Conservation (phyloP, 805 yeast species). For the Barnettozyma salicaria region DNA sequence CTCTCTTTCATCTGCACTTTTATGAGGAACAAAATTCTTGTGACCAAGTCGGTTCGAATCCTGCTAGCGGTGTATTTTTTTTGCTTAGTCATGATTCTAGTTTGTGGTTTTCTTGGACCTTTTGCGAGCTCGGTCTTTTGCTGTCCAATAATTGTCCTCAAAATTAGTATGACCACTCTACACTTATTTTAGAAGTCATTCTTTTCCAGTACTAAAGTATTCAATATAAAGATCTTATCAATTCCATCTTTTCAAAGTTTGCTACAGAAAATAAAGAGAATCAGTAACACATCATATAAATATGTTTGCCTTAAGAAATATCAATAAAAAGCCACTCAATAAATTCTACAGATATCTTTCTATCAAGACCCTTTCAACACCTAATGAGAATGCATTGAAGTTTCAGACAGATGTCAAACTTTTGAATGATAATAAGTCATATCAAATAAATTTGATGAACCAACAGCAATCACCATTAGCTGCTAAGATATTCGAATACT, state of each 20-base stretch:
- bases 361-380: constrained; percentile 52
- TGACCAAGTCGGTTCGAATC: too few relatives aligned
- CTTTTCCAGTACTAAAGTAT: neutral
- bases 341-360: constrained; percentile 15
- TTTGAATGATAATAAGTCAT: constrained; percentile 16
- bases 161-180: too few relatives aligned
- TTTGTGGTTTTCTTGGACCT: neutral
- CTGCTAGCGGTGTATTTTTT: neutral
- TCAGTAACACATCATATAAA: neutral
- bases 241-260: neutral
- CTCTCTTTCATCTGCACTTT: too few relatives aligned
- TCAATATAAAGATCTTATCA: neutral
- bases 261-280: too few relatives aligned
- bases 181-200: too few relatives aligned
- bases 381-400: constrained; percentile 71
- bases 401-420: constrained; percentile 42
- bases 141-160: too few relatives aligned
- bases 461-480: constrained; percentile 55
- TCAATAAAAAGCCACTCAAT: neutral
- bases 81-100: neutral
- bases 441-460: constrained; percentile 20
- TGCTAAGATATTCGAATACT: constrained; percentile 42
- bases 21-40: too few relatives aligned
- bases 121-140: neutral
- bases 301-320: constrained; percentile 7